Percentiles rank a stretch among this genome's conserved stretches.
Evolutionary conservation across 345 rosid genomes (phyloP).

Genomic region (Microthlaspi erraticum): DNA sequence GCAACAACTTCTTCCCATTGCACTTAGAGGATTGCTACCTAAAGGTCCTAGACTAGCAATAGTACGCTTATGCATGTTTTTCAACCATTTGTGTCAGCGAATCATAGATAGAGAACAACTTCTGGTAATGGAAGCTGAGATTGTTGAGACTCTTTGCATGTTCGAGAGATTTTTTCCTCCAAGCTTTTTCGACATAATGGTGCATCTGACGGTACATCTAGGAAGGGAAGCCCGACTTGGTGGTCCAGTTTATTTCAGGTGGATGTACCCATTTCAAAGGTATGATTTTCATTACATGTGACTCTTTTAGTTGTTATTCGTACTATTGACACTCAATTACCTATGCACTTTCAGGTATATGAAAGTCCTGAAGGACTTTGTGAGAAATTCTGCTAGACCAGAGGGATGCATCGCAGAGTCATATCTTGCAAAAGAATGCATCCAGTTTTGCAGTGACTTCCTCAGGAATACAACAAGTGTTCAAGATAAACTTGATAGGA

Average conservation of each 20-base stretch:
- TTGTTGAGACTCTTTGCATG: too few relatives aligned
- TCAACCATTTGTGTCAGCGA: neutral
- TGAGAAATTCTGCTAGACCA: neutral
- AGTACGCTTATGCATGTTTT: neutral
- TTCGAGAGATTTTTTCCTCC: too few relatives aligned
- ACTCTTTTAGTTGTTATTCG: neutral
- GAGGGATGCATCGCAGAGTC: neutral
- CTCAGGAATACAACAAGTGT: neutral
- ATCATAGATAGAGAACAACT: too few relatives aligned
- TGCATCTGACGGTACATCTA: too few relatives aligned
- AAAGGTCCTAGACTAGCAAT: neutral
- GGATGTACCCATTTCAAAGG: neutral
- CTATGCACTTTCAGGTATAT: neutral
- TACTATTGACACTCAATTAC: neutral
- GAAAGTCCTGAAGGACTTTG: neutral
- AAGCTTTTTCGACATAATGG: too few relatives aligned
- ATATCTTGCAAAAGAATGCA: neutral
- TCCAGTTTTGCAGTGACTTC: neutral
- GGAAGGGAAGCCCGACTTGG: too few relatives aligned
- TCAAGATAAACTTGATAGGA: neutral
- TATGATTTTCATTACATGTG: neutral
- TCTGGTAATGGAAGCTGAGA: too few relatives aligned
- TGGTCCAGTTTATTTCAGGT: too few relatives aligned
- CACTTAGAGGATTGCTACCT: neutral
- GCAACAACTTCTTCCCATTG: neutral